Base-by-base conservation (phyloP, 2,329 filamentous ascomycete species). In the Verticillium alfalfae region DNA sequence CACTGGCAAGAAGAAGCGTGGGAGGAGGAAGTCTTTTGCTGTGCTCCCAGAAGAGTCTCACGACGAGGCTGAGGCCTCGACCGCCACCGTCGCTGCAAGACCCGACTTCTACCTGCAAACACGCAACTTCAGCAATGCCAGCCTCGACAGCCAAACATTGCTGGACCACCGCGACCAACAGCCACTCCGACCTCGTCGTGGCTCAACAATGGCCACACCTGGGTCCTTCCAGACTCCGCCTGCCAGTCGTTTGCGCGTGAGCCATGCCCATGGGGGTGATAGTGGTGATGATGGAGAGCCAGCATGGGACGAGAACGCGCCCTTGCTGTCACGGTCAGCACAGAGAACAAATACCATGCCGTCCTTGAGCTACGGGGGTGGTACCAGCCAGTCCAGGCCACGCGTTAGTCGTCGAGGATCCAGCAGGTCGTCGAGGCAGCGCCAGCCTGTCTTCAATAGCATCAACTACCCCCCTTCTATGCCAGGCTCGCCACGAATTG, bases 61-160 rank as follows among this genome's bases (percentile, higher is more conserved):
- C 59, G 73, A 74, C 18, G 76, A 78, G 60, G 69, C 70, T 54
- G 71, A 72, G 55, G 68, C 71, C 38, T 65, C 72, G 15, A 66
- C 62, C n/a, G 66, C 66, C 49, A 61, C 62, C 10, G 61, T 66
- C 5, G 49, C 65, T 63, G 68, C 70, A 57, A 61, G 74, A 62
- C 72, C 78, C 63, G 77, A 75, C 56, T 81, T 86, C 71, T 85
- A 85, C 70, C 73, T 78, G 66, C 71, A 82, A 62, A 71, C 79
- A 8, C 75, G 78, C 55, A 92, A 90, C 71, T 71, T 88, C 65
- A 98, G 94, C 77, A 88, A 84, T 68, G 93, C 91, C 1, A 98
- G 94, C 73, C 79, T 98, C 65, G 94, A 97, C 67, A 97, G 93
- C 73, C 89, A 96, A 71, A 88, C 86, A 8, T 78, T 98, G 67